Conservation (phyloP, 1,284 basidiomycete genomes). For the Heterobasidion annosum region DNA sequence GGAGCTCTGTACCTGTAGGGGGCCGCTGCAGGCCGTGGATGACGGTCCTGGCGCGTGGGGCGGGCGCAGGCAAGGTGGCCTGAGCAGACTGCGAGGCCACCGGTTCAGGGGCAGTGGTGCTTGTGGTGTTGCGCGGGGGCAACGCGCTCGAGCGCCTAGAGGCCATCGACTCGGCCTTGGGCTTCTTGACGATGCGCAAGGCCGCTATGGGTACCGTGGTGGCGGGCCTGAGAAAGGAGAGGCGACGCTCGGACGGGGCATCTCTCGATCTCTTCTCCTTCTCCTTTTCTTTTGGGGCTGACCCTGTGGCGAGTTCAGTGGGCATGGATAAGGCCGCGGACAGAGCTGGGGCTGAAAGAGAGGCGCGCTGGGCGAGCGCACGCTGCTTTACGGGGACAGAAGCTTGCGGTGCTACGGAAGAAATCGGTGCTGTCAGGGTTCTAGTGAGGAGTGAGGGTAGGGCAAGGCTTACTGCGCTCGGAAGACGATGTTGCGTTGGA, state of each 20-base stretch:
- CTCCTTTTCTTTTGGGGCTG: no score
- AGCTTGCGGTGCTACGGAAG: slow-evolving; percentile 3
- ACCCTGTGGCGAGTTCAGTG: no score
- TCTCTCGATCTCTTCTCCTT: neutral
- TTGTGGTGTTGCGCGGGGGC: neutral
- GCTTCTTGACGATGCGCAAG: slow-evolving; percentile 37
- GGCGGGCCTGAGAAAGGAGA: slow-evolving; percentile 13
- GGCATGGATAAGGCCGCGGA: no score
- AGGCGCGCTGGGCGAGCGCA: neutral
- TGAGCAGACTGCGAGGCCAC: neutral
- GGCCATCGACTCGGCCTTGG: slow-evolving; percentile 6
- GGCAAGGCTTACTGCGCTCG: slow-evolving; percentile 1
- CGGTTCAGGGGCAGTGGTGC: neutral
- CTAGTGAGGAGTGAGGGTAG: neutral
- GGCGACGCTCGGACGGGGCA: slow-evolving; percentile 1
- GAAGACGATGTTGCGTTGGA: neutral
- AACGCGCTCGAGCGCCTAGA: neutral
- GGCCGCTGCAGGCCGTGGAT: slow-evolving; percentile 16
- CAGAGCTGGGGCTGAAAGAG: neutral
- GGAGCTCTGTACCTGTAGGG: slow-evolving; percentile 2
- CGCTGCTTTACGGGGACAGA: slow-evolving; percentile 5
- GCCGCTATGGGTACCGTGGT: slow-evolving; percentile 18
- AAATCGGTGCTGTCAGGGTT: neutral
- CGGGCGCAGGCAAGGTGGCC: neutral
- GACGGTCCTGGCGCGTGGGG: slow-evolving; percentile 1